phyloP scores from a whole-genome alignment of 371 early-diverging fungal species.

The Synchytrium microbalum region DNA sequence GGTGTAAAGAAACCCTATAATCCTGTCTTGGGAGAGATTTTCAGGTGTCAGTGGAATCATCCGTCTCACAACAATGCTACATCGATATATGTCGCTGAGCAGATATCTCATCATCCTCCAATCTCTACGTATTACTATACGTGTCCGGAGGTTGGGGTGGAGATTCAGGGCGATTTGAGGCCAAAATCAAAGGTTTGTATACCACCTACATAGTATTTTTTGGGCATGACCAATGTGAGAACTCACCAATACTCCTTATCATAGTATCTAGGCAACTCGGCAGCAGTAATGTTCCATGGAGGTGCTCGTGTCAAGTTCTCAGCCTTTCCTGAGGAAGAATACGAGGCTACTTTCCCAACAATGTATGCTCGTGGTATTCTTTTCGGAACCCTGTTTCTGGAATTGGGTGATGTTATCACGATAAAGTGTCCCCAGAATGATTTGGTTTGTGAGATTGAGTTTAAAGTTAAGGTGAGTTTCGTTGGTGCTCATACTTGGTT shows the following conservation, averaged over 20 bases:
- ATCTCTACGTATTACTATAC: slow-evolving; percentile 79
- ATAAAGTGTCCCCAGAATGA: slow-evolving; percentile 68
- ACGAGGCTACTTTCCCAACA: slow-evolving; percentile 79
- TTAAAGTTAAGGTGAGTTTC: slow-evolving; percentile 77
- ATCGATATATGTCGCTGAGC: slow-evolving; percentile 82
- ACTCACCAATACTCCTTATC: no score
- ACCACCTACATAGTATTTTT: background rate
- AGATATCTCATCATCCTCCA: slow-evolving; percentile 97
- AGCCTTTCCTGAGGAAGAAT: slow-evolving; percentile 57
- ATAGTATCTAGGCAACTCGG: slow-evolving; percentile 83
- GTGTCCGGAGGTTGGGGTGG: slow-evolving; percentile 71
- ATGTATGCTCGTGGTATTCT: slow-evolving; percentile 88
- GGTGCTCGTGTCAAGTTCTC: slow-evolving; percentile 47
- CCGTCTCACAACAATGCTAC: slow-evolving; percentile 46
- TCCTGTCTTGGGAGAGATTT: slow-evolving; percentile 90
- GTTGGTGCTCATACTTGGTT: slow-evolving; percentile 13
- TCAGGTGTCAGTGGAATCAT: slow-evolving; percentile 70
- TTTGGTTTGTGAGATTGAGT: slow-evolving; percentile 74
- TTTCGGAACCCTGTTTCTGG: slow-evolving; percentile 91
- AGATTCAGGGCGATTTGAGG: slow-evolving; percentile 71
- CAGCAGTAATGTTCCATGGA: slow-evolving; percentile 83
- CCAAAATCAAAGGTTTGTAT: slow-evolving; percentile 62
- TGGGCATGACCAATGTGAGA: background rate
- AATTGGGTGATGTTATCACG: slow-evolving; percentile 74
- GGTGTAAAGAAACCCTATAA: slow-evolving; percentile 97